These are phyloP conservation scores for Trypanosoma cruzi DNA, from an alignment of 208 protist genomes.

Conservation along the genomic window DNA sequence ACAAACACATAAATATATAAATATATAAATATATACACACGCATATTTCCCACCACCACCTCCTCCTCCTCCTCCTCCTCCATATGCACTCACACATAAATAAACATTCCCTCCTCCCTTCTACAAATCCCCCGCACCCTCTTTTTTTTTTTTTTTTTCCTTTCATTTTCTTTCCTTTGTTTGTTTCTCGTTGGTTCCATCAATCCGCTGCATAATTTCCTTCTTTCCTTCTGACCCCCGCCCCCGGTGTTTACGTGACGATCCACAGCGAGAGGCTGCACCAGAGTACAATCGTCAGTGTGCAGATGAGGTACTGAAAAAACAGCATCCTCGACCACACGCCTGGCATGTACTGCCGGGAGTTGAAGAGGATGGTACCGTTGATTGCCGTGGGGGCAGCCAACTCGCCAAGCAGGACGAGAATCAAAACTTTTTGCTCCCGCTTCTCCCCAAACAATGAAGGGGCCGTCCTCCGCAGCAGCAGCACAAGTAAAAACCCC, in stretches of 20 bases:
- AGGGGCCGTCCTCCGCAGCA: slow-evolving; percentile 39
- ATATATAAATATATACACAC: slow-evolving; percentile 9
- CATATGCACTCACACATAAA: background rate
- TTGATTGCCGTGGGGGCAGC: slow-evolving; percentile 80
- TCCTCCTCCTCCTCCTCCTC: background rate
- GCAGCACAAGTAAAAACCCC: slow-evolving; percentile 48
- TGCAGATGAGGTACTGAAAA: slow-evolving; percentile 73
- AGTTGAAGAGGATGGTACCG: slow-evolving; percentile 70
- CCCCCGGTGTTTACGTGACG: background rate
- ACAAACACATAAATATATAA: background rate
- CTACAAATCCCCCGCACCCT: background rate
- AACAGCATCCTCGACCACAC: slow-evolving; percentile 81
- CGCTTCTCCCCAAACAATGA: slow-evolving; percentile 57
- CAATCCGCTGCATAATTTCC: too few species aligned
- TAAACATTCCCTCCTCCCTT: background rate
- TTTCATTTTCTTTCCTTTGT: background rate
- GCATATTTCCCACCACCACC: background rate
- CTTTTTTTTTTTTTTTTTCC: slow-evolving; percentile 2
- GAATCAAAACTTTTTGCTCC: slow-evolving; percentile 59
- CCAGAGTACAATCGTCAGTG: slow-evolving; percentile 65
- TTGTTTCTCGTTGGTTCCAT: slow-evolving; percentile 8
- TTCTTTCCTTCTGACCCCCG: background rate
- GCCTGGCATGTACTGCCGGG: slow-evolving; percentile 61
- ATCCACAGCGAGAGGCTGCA: slow-evolving; percentile 40
- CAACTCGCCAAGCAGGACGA: slow-evolving; percentile 71